Evolutionary conservation across 225 moss, liverwort and hornwort species (phyloP).

Genomic region (Neckera pumila): DNA sequence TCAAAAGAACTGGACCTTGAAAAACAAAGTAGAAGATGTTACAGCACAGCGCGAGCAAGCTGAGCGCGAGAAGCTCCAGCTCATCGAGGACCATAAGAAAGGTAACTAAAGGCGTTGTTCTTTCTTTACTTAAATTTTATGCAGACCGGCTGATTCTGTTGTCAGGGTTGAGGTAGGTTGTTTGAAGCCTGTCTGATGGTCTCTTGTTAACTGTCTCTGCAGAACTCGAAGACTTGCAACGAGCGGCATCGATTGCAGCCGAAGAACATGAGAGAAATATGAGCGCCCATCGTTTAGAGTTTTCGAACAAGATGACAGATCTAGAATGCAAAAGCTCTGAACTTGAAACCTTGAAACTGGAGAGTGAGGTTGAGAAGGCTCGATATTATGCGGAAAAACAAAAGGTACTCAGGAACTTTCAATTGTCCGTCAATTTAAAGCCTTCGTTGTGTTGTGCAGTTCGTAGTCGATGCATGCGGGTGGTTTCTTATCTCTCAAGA

Average conservation of each 20-base stretch:
- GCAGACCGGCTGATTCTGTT: background rate
- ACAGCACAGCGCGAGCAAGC: slow-evolving; percentile 18
- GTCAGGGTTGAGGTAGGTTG: background rate
- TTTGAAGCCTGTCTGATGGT: background rate
- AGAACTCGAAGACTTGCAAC: slow-evolving; percentile 36
- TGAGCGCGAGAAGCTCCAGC: slow-evolving; percentile 8
- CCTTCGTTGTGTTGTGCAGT: background rate
- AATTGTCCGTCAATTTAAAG: background rate
- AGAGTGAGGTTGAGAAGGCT: slow-evolving; percentile 42
- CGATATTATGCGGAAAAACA: slow-evolving; percentile 9
- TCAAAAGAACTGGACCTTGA: slow-evolving; percentile 5
- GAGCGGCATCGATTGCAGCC: slow-evolving; percentile 11
- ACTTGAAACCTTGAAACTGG: slow-evolving; percentile 36
- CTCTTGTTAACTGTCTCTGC: background rate
- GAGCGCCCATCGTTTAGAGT: slow-evolving; percentile 15
- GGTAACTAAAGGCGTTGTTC: background rate
- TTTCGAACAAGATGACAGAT: slow-evolving; percentile 34
- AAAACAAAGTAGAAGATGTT: slow-evolving; percentile 21
- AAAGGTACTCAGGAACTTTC: background rate
- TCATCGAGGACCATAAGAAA: slow-evolving; percentile 21
- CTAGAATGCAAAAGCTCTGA: slow-evolving; percentile 25
- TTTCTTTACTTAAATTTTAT: background rate
- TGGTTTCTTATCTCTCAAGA: background rate
- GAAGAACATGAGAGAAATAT: slow-evolving; percentile 39
- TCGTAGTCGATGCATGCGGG: background rate